Base-by-base conservation (phyloP, 306 rosid species). In the Spatholobus suberectus region DNA sequence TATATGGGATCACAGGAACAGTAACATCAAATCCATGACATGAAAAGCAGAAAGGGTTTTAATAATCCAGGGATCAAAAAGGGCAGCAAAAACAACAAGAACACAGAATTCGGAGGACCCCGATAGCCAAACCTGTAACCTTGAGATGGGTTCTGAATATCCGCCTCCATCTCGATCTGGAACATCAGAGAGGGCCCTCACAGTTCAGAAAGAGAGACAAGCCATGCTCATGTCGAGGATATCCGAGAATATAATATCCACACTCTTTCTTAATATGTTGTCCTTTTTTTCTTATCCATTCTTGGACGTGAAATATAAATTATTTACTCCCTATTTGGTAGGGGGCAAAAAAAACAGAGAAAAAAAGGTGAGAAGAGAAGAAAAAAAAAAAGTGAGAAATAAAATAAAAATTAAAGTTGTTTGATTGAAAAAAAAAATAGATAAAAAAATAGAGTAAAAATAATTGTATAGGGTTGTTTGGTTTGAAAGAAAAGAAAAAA, bases 51-150 rank as follows among this genome's bases (percentile, higher is more conserved):
- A 70, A 24, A 61, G 14, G 43, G 41, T 13, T 41, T 37, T 11
- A 29, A 15, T 29, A 11, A 23, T 49, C 1, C 23, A 47, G 67
- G 5, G 43, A 63, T 69, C 7, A 51, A 66, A 41, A 23, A 44
- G 3, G n/a, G 38, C 6, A 12, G 24, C 17, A 8, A 67, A 18
- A 6, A 40, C 11, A 40, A 20, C 32, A 40, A 68, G 20, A 9
- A 1, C 58, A 49, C 0, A 15, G 6, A 62, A n/a, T 9, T 15
- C 9, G 3, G 6, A 73, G 76, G 29, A 74, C 49, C 77, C 82
- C 74, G 76, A 71, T 0, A 34, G 35, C 13, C n/a, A 74, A 41
- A 89, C 94, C 97, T 90, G 92, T 73, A 26, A 5, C 73, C 44
- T 12, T 78, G 86, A 46, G 86, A 55, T 47, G 90, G 81, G 85